These are phyloP conservation scores for Coemansia erecta DNA, from an alignment of 192 early-diverging fungal genomes.

Conservation along the genomic window DNA sequence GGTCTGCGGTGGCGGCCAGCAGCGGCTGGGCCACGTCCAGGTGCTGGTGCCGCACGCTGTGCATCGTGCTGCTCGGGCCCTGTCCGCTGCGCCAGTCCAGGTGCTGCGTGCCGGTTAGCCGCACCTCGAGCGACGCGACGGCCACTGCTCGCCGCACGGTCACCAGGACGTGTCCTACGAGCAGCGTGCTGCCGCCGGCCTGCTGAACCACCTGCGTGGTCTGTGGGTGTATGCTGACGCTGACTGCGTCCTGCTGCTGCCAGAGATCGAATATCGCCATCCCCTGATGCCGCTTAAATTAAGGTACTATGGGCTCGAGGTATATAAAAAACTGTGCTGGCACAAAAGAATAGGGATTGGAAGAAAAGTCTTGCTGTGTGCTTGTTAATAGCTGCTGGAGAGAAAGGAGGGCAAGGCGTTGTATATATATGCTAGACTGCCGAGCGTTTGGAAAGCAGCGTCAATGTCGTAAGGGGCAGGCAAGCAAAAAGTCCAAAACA, in stretches of 20 bases:
- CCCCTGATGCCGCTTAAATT: background rate
- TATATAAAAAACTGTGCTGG: background rate
- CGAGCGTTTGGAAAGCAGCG: no score
- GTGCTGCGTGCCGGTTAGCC: slow-evolving; percentile 23
- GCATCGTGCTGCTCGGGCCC: slow-evolving; percentile 27
- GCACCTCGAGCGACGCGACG: slow-evolving; percentile 18
- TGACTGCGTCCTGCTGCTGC: slow-evolving; percentile 1
- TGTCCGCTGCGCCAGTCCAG: slow-evolving; percentile 34
- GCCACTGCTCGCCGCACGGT: slow-evolving; percentile 24
- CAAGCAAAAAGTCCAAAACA: no score
- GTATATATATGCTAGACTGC: no score
- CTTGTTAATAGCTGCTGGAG: no score
- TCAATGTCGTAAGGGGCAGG: no score
- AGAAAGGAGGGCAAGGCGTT: no score
- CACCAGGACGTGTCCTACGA: slow-evolving; percentile 17
- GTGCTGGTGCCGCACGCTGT: slow-evolving; percentile 15
- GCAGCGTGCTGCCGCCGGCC: background rate
- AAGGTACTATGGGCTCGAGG: no score
- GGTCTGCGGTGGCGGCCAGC: background rate
- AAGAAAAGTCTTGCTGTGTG: no score
- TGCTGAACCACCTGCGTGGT: slow-evolving; percentile 35
- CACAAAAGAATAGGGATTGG: no score
- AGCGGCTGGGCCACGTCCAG: slow-evolving; percentile 22
- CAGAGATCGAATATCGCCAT: slow-evolving; percentile 8
- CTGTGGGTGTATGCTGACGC: slow-evolving; percentile 27